phyloP scores from a whole-genome alignment of 345 rosid genomes.

The Populus nigra region DNA sequence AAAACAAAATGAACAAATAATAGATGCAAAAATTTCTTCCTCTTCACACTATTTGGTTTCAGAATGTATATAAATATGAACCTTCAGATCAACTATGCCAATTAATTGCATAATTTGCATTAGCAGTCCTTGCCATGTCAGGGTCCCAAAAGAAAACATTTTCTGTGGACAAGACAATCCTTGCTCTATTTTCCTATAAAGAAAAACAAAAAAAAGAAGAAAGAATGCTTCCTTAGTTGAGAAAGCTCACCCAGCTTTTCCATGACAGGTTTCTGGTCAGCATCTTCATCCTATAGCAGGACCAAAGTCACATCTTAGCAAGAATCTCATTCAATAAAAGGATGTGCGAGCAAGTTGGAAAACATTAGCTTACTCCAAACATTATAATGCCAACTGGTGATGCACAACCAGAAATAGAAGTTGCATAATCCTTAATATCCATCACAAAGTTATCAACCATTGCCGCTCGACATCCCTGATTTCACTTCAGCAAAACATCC shows the following conservation, averaged over 20 bases:
- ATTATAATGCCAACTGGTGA: slow-evolving; percentile 67
- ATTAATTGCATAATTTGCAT: background rate
- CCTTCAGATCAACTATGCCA: background rate
- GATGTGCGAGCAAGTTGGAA: slow-evolving; percentile 4
- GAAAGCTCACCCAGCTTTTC: slow-evolving; percentile 62
- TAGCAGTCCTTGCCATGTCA: background rate
- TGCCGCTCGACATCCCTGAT: slow-evolving; percentile 37
- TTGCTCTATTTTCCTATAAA: background rate
- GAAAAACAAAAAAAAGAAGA: background rate
- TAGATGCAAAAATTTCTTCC: background rate
- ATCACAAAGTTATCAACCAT: slow-evolving; percentile 52
- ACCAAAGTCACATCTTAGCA: slow-evolving; percentile 12
- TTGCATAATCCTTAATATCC: slow-evolving; percentile 51
- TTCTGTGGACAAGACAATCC: background rate
- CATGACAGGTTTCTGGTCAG: slow-evolving; percentile 43
- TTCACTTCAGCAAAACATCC: background rate
- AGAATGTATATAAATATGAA: background rate
- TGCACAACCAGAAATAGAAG: slow-evolving; percentile 49
- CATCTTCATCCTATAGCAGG: slow-evolving; percentile 39
- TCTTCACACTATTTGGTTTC: background rate
- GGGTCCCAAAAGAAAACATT: background rate
- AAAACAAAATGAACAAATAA: background rate
- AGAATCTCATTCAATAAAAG: slow-evolving; percentile 1
- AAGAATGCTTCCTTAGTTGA: background rate
- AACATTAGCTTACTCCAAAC: slow-evolving; percentile 56